Base-by-base conservation (phyloP, 192 early-diverging fungal species). In the Coemansia asiatica region DNA sequence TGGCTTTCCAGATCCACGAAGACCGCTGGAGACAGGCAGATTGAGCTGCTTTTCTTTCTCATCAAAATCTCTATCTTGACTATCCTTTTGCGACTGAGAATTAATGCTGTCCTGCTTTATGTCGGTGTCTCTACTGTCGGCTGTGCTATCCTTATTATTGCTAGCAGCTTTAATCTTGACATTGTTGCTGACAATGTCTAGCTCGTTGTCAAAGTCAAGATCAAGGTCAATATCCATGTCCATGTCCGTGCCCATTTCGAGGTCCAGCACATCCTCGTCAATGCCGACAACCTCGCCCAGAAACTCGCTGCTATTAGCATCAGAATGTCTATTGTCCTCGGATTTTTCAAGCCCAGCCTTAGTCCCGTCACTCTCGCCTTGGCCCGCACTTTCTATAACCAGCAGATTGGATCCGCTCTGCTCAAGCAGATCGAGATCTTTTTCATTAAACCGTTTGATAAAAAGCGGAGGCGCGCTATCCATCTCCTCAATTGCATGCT, bases 231-330 rank as follows among this genome's bases (percentile, higher is more conserved):
- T 9, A 28, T 55, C 53, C 53, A 67, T 69, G 54, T 74, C 71
- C 57, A 65, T 4, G 48, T 72, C 75, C 47, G 72, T 64, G 25
- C 66, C 76, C 68, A 79, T 70, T 27, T 69, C 76, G 64, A 75
- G 66, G 38, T 74, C 72, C 56, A 74, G 26, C 23, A 79, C 46
- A 47, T 79, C 76, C 2, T 70, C 77, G 16, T 72, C 78, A 31
- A 81, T 69, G 28, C 44, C 61, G 18, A 69, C 64, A 23, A 72
- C 73, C 27, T 60, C 49, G 10, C 31, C 21, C 25, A 60, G 46
- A 16, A 54, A n/a, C 48, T 46, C 48, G n/a, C 50, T 58, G 27
- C 31, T 59, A 18, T 55, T 58, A 22, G 18, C 2, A 44, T 44
- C 15, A 5, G 12, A 2, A 2, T 44, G 12, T 12, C 15, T 9